Percentiles rank a stretch among this genome's conserved stretches.
phyloP scores from a whole-genome alignment of 257 asterid species.

The Avicennia marina region DNA sequence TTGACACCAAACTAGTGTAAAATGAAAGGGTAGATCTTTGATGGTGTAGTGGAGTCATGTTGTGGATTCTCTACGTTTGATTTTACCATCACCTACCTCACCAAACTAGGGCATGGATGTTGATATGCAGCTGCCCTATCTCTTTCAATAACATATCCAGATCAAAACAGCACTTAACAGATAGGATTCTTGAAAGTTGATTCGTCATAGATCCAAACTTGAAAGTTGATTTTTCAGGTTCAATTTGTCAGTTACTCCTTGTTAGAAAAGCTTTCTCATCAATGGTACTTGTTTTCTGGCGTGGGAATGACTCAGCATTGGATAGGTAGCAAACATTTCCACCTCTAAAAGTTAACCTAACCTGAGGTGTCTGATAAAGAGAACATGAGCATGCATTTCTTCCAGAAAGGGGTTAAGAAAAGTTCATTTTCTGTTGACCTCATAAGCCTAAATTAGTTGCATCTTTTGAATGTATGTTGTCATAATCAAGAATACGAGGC shows the following conservation, averaged over 20 bases:
- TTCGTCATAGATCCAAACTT: too few species aligned
- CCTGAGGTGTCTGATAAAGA: conserved; percentile 4
- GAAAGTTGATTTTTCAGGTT: conserved; percentile 11
- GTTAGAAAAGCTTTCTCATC: conserved; percentile 11
- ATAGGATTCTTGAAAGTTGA: too few species aligned
- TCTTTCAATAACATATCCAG: conserved; percentile 17
- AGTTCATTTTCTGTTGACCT: neutral
- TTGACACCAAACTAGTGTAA: too few species aligned
- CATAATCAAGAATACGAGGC: conserved; percentile 4
- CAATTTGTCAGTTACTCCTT: conserved; percentile 6
- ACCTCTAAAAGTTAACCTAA: conserved; percentile 14
- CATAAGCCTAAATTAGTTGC: neutral
- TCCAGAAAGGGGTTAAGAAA: conserved; percentile 18
- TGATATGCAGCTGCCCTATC: neutral
- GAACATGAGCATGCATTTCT: conserved; percentile 8
- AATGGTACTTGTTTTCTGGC: conserved; percentile 12
- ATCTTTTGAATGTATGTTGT: conserved; percentile 1
- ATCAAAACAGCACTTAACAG: conserved; percentile 18
- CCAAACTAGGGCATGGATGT: conserved; percentile 28
- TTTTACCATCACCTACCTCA: conserved; percentile 26
- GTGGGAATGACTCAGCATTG: conserved; percentile 65
- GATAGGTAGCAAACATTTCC: conserved; percentile 20
- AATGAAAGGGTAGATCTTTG: too few species aligned
- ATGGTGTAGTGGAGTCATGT: conserved; percentile 17
- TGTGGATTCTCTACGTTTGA: conserved; percentile 18